Base-by-base conservation (phyloP, 139 green algal genomes). In the Desmodesmus armatus region DNA sequence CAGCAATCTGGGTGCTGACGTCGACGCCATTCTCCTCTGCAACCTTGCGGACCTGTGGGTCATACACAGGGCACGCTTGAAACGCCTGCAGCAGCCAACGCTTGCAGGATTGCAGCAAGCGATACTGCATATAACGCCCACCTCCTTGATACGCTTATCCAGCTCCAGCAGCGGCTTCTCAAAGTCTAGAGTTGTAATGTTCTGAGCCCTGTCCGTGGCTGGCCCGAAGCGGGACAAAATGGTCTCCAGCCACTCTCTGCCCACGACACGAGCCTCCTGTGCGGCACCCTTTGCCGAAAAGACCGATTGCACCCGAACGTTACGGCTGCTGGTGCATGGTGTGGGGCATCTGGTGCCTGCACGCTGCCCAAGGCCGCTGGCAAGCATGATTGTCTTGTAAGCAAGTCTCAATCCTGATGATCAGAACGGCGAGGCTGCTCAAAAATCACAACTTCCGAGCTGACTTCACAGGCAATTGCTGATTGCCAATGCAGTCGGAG, bases 71-170 rank as follows among this genome's bases (percentile, higher is more conserved):
- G 25, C 9, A 41, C 17, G 66, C 23, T 60, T 44, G 49, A 23
- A 41, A 3, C 49, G 9, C 39, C 31, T 63, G 82, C 41, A n/a
- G 58, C 62, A 29, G 44, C n/a, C 40, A 85, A 85, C 77, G 77
- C 85, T 27, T 44, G 72, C 60, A 33, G n/a, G n/a, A n/a, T n/a
- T n/a, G n/a, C n/a, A n/a, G n/a, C n/a, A 65, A n/a, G 53, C 17
- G 53, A 65, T 21, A 65, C 66, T 15, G 23, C 23, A n/a, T n/a
- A 29, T 72, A 11, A 17, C 29, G 63, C 47, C 29, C 31, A 98
- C 97, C 96, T 99, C 97, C 83, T 95, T 96, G 90, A 99, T 99
- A 53, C 96, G 91, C 88, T 98, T 97, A 87, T 99, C 96, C 67
- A 99, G 92, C 90, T 99, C 96, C 39, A 98, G 91, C 29, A 99